Base-by-base conservation (phyloP, 495 filamentous ascomycete genomes). In the Podospora fimiseda region DNA sequence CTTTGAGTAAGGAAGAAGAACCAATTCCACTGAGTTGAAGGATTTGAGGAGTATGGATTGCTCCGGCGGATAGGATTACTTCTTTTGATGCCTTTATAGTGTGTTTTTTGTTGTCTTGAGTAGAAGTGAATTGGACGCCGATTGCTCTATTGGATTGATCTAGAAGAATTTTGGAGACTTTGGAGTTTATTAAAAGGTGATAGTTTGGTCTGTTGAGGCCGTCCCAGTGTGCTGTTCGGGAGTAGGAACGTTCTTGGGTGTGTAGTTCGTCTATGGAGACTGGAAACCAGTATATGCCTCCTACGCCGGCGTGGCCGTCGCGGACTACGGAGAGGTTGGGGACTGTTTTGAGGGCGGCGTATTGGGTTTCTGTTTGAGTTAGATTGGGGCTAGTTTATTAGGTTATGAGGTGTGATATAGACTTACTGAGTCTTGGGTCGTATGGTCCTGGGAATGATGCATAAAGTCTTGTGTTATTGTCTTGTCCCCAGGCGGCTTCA, bases 1-100 rank as follows among this genome's bases (percentile, higher is more conserved):
- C 66, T 23, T 75, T 64, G 33, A 93, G 82, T 50, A 90, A 84
- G 50, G 77, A 56, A 33, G 71, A 67, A 13, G 85, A 83, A 15
- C 89, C 89, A 42, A 94, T 75, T n/a, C 88, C 88, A 40, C 85
- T 90, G 22, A 86, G 79, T 48, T 90, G 73, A 14, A 81, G 64
- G 9, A 83, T 66, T 50, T 82, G 78, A 14, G 79, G 80, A 3
- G 78, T 79, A 38, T 78, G 71, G 7, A 84, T 48, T 13, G 75
- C 69, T 9, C 81, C 81, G 1, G 79, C 78, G 8, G 77, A 71
- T 14, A 84, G 46, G 49, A 84, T 74, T 21, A 84, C 77, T 55
- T 84, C 78, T 41, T 69, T 67, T 8, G 57, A 56, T 1, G 73
- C 75, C 22, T 64, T 65, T 1, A 69, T 63, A 5, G 42, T 62